Evolutionary conservation across 1,284 basidiomycete species (phyloP), one percentile per base, ranked within the genome.

Genomic region (Apiotrichum domesticum): DNA sequence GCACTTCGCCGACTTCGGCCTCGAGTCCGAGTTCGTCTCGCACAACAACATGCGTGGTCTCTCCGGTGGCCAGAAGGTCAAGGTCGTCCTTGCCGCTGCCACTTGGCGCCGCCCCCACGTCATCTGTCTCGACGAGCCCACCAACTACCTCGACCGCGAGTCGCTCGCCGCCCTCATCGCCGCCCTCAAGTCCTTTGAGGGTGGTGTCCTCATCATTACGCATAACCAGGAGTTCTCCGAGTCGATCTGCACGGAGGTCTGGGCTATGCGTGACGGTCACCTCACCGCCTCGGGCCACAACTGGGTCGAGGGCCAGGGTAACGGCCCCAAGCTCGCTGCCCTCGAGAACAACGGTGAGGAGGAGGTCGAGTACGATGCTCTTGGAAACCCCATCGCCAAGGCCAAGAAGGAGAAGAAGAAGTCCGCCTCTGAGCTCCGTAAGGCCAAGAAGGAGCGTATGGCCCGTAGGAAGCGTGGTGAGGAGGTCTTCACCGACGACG

Each of bases 201-300:
- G 93, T 78, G 93, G 93, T 87, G 93, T 96, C 57, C 85, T 96
- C 70, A 82, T 96, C 75, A 96, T 97, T 73, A 95, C 92, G 54
- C 92, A 95, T 85, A 93, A 93, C 85, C 86, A 88, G 66, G 93
- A 96, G 83, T 97, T 97, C 84, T 95, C 91, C 58, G 94, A 97
- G 84, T 90, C 87, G 41, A 80, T 97, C 64, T 97, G 93, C 65
- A 63, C 67, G 10, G 78, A 79, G 61, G 61, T 70, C n/a, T 70
- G 60, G 63, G 91, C 91, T 43, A 95, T 95, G 90, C 84, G 87
- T 58, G 89, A 95, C 72, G 93, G 93, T 70, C 85, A 80, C 69
- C 85, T 96, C 62, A 88, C 90, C 80, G 90, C 93, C 11, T 94
- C 91, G 50, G 95, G 95, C 63, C 94, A 97, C 83, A 92, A 94